Evolutionary conservation across 192 early-diverging fungal species (phyloP), one percentile per base, ranked within the genome.

Genomic region (Podila epicladia): DNA sequence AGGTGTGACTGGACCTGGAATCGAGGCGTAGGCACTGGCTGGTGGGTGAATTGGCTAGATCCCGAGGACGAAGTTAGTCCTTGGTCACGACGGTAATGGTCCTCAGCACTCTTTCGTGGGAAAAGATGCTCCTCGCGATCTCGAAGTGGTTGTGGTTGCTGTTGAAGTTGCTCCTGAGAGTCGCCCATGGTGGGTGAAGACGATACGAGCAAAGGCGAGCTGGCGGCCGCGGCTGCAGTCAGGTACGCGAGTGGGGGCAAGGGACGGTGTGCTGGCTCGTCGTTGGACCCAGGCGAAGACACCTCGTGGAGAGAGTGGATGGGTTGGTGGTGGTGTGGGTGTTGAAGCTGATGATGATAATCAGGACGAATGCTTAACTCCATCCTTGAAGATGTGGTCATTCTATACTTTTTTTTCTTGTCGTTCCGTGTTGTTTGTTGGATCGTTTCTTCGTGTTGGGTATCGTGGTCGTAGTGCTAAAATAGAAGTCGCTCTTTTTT

Each of bases 181-280:
- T 51, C 41, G 15, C 53, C 11, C 31, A 58, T 45, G 9, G 20
- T 41, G 26, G 24, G 33, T 69, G 29, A 38, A 17, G 37, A 4
- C 9, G 38, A 41, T 41, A 62, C n/a, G 38, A 45, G 68, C 15
- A 45, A 45, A 33, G 41, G 41, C 32, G 37, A 22, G 49, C 26
- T 8, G 68, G 68, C 4, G 41, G 67, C 7, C 51, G 59, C 29
- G 51, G 59, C 24, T 71, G 68, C 22, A 20, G 45, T n/a, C 13
- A 41, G 67, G 20, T 58, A 31, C 33, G 51, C 48, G 31, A 13
- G 28, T 49, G 48, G 48, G 1, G 31, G 15, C 15, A 45, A 45
- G 41, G 11, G 41, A 17, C 41, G 41, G 12, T 45, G 41, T 15
- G 35, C 1, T 37, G 41, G 41, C 41, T 45, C 41, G 41, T 45